phyloP scores from a whole-genome alignment of 2,329 filamentous ascomycete species.

The Aspergillus arachidicola region DNA sequence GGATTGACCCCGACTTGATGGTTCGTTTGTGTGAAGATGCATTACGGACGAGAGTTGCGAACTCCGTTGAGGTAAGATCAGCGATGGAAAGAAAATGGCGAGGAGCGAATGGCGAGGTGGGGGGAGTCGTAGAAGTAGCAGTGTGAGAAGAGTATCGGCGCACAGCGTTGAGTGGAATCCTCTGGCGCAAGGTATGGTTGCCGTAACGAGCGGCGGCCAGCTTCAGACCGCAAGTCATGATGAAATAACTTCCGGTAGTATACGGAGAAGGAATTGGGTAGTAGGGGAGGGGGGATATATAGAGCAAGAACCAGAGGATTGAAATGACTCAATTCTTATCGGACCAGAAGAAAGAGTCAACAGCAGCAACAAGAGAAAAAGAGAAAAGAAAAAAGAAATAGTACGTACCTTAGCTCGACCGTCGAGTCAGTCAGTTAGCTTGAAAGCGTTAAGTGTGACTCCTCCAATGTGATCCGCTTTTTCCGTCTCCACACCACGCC shows the following conservation, averaged over 20 bases:
- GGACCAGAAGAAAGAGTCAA: background rate
- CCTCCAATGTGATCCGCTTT: background rate
- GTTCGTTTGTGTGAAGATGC: conserved; percentile 74
- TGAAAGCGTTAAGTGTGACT: background rate
- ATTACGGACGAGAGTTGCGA: conserved; percentile 81
- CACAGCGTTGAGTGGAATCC: conserved; percentile 6
- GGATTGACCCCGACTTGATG: conserved; percentile 70
- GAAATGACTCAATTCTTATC: background rate
- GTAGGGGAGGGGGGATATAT: background rate
- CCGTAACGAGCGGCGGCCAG: conserved; percentile 5
- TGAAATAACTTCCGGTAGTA: background rate
- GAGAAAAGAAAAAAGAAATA: background rate
- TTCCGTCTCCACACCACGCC: conserved; percentile 9
- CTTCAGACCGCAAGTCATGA: conserved; percentile 3
- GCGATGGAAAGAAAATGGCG: conserved; percentile 91
- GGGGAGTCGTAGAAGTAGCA: conserved; percentile 24
- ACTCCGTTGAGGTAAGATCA: conserved; percentile 78
- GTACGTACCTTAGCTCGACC: background rate
- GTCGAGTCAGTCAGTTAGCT: background rate
- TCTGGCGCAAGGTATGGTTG: conserved; percentile 10
- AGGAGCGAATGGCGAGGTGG: conserved; percentile 63
- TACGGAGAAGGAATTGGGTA: background rate
- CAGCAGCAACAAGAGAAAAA: background rate
- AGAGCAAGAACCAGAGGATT: background rate
- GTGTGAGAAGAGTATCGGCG: conserved; percentile 10